These are phyloP conservation scores for Lactarius trivialis DNA, from an alignment of 768 basidiomycete species.

Conservation along the genomic window DNA sequence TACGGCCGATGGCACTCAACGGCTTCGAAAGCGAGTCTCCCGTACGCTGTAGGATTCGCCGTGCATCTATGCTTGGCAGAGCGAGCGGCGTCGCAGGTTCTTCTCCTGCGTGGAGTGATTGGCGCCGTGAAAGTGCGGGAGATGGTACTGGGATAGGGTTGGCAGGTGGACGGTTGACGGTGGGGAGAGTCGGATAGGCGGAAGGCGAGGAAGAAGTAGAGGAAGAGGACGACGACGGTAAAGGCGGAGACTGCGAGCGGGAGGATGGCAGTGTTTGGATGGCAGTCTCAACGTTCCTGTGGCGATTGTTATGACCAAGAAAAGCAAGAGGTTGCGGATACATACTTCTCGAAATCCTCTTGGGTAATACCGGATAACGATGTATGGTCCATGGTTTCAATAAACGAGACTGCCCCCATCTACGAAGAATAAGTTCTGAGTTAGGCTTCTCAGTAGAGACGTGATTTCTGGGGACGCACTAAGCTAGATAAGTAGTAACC, in stretches of 20 bases:
- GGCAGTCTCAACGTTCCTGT: slow-evolving; percentile 53
- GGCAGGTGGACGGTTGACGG: slow-evolving; percentile 15
- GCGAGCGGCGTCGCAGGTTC: slow-evolving; percentile 81
- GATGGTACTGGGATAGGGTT: slow-evolving; percentile 21
- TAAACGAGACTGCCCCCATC: slow-evolving; percentile 96
- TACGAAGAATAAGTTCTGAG: slow-evolving; percentile 28
- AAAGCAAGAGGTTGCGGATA: neutral
- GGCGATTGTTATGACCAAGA: neutral
- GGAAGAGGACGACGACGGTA: slow-evolving; percentile 28
- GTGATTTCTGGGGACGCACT: slow-evolving; percentile 39
- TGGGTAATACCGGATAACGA: slow-evolving; percentile 91
- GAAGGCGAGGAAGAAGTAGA: slow-evolving; percentile 25
- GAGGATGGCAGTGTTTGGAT: slow-evolving; percentile 44
- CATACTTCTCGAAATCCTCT: slow-evolving; percentile 82
- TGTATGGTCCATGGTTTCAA: slow-evolving; percentile 96
- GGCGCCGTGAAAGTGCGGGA: neutral
- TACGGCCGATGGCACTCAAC: slow-evolving; percentile 80
- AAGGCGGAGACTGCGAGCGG: slow-evolving; percentile 30
- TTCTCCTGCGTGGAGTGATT: slow-evolving; percentile 63
- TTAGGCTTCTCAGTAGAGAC: neutral
- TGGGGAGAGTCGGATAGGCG: slow-evolving; percentile 26
- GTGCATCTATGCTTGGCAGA: slow-evolving; percentile 64
- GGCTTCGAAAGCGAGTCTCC: slow-evolving; percentile 89
- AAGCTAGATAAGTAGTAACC: slow-evolving; percentile 97
- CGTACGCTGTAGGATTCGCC: slow-evolving; percentile 79